Evolutionary conservation across 352 stramenopile species (phyloP).

Genomic region (Saprolegnia diclina): DNA sequence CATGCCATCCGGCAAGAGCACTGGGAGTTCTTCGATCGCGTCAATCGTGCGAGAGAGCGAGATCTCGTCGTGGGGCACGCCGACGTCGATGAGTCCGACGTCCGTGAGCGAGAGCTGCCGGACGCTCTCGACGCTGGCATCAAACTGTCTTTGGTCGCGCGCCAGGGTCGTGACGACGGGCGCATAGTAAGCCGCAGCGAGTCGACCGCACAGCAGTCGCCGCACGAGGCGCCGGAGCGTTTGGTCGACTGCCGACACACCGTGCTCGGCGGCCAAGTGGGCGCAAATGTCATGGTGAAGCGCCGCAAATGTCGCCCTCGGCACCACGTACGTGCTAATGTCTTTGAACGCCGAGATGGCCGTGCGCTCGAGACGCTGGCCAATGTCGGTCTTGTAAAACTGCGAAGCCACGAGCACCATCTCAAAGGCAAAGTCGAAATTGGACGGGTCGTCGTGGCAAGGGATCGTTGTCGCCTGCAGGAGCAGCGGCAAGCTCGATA

Average conservation of each 20-base stretch:
- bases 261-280: conserved; percentile 18
- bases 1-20: conserved; percentile 66
- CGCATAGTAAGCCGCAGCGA: conserved; percentile 60
- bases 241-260: neutral
- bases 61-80: conserved; percentile 40
- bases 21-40: conserved; percentile 61
- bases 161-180: conserved; percentile 49
- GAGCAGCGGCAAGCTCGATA: neutral
- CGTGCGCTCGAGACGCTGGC: conserved; percentile 2
- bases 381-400: conserved; percentile 15
- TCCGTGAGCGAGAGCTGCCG: conserved; percentile 29
- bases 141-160: conserved; percentile 61
- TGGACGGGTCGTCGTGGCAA: neutral
- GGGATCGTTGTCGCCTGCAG: neutral
- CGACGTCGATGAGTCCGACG: conserved; percentile 43
- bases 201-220: conserved; percentile 68
- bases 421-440: conserved; percentile 23
- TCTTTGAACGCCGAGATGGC: neutral
- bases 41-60: conserved; percentile 38
- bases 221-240: conserved; percentile 36
- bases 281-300: neutral
- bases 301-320: neutral
- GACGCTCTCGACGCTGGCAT: conserved; percentile 45
- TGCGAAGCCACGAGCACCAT: neutral
- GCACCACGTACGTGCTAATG: neutral